Evolutionary conservation across 169 alveolate species (phyloP), one percentile per base, ranked within the genome.

Genomic region (Plasmodium blacklocki): DNA sequence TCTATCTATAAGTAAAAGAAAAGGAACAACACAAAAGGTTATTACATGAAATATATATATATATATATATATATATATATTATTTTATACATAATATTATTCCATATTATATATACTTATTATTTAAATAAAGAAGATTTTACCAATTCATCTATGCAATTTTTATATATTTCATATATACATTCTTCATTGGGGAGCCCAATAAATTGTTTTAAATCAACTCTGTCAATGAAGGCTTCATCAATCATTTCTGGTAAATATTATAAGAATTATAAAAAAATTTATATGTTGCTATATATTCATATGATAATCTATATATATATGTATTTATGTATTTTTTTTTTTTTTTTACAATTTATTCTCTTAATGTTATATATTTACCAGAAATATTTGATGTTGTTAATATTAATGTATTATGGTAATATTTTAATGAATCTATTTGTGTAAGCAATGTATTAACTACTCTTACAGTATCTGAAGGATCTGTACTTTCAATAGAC

Each of bases 371-470:
- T 39, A 39, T 39, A 39, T 5, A 8, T 23, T 12, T 78, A 91
- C 96, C 96, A 19, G 96, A 62, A 19, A 95, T 66, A 54, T 95
- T 95, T n/a, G 96, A 93, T 7, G 97, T 95, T 32, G 97, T 93
- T 62, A 95, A 86, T 18, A 95, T 66, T 73, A 95, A 60, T 14
- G 93, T 93, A 59, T 95, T 95, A 45, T 95, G 89, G 66, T 80
- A 94, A 52, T 75, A 68, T 74, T 86, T 88, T 19, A 95, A 72
- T 11, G 90, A 58, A 67, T 95, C 97, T 2, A 95, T 80, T 88
- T 95, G 97, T 21, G 97, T 94, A 6, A 93, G 90, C 19, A 95
- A 88, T 5, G 97, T 94, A 66, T 95, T 95, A 67, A 95, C 97
- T 18, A 93, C 97, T 29, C 97, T 86, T 56, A 94, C 86, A 47